A percentile compares a stretch with the other conserved stretches of the same genome.
These are phyloP conservation scores for Pseudozyma hubeiensis DNA, from an alignment of 1,284 basidiomycete species.

Conservation along the genomic window DNA sequence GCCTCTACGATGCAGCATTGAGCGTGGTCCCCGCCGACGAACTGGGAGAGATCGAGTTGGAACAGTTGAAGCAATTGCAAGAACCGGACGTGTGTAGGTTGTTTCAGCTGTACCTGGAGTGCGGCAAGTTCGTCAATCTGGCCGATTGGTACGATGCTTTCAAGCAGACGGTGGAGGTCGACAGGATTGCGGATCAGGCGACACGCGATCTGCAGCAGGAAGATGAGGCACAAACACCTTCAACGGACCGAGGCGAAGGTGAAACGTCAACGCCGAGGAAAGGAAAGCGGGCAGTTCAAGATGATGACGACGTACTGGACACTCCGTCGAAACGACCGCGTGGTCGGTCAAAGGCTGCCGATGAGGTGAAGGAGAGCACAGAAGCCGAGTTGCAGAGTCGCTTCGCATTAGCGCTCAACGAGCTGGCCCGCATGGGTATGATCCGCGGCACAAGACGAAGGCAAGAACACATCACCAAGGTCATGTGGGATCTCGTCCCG, in stretches of 20 bases:
- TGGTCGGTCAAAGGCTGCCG: not conserved
- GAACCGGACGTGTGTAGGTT: slow-evolving; percentile 59
- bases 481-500: slow-evolving; percentile 59
- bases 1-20: slow-evolving; percentile 41
- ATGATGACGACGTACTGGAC: slow-evolving; percentile 23
- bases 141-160: slow-evolving; percentile 66
- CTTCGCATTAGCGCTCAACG: slow-evolving; percentile 61
- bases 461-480: slow-evolving; percentile 61
- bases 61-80: not conserved
- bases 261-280: slow-evolving; percentile 14
- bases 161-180: slow-evolving; percentile 46
- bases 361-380: not conserved
- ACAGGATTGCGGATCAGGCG: slow-evolving; percentile 6
- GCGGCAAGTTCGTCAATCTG: slow-evolving; percentile 62
- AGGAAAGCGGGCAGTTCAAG: slow-evolving; percentile 12
- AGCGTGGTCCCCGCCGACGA: slow-evolving; percentile 34
- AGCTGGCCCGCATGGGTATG: slow-evolving; percentile 62
- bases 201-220: slow-evolving; percentile 6
- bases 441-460: slow-evolving; percentile 55
- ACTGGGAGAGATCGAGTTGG: slow-evolving; percentile 23
- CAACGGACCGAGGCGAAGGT: not conserved
- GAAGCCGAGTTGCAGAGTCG: slow-evolving; percentile 49
- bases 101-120: slow-evolving; percentile 59
- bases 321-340: slow-evolving; percentile 14
- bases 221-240: not conserved